These are phyloP conservation scores for Hirsutella thompsonii DNA, from an alignment of 2,329 filamentous ascomycete species.

Conservation along the genomic window DNA sequence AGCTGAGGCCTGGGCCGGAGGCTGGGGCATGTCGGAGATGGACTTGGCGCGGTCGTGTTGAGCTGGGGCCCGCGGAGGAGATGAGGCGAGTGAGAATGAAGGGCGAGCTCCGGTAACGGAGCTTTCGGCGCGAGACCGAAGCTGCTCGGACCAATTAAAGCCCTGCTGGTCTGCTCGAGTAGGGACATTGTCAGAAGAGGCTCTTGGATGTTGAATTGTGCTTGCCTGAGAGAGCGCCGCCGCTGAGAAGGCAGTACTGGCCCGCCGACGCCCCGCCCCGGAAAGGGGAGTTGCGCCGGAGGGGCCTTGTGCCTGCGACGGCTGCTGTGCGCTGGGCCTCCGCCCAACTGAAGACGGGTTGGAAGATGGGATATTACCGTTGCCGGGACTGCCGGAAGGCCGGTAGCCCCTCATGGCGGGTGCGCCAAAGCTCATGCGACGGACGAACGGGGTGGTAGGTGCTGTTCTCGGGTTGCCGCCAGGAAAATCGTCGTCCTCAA, in stretches of 20 bases:
- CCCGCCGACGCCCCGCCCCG: conserved; percentile 22
- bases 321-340: conserved; percentile 18
- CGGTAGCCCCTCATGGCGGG: conserved; percentile 52
- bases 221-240: conserved; percentile 40
- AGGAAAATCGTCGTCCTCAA: conserved; percentile 53
- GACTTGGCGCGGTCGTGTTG: conserved; percentile 58
- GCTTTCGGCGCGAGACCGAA: conserved; percentile 83
- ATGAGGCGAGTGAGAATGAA: conserved; percentile 44
- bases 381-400: conserved; percentile 46
- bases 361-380: conserved; percentile 43
- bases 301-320: conserved; percentile 14
- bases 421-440: conserved; percentile 83
- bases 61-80: conserved; percentile 19
- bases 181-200: conserved; percentile 51
- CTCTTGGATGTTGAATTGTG: conserved; percentile 41
- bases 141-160: conserved; percentile 95
- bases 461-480: conserved; percentile 38
- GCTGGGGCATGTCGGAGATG: conserved; percentile 48
- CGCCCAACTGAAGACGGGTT: conserved; percentile 21
- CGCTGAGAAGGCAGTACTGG: conserved; percentile 18
- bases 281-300: conserved; percentile 20
- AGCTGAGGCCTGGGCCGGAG: conserved; percentile 36
- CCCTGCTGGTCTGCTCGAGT: conserved; percentile 64
- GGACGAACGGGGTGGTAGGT: conserved; percentile 62
- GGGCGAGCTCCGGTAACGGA: conserved; percentile 46